Evolutionary conservation across 495 filamentous ascomycete species (phyloP).

Genomic region (Hypoxylon subgilvum): DNA sequence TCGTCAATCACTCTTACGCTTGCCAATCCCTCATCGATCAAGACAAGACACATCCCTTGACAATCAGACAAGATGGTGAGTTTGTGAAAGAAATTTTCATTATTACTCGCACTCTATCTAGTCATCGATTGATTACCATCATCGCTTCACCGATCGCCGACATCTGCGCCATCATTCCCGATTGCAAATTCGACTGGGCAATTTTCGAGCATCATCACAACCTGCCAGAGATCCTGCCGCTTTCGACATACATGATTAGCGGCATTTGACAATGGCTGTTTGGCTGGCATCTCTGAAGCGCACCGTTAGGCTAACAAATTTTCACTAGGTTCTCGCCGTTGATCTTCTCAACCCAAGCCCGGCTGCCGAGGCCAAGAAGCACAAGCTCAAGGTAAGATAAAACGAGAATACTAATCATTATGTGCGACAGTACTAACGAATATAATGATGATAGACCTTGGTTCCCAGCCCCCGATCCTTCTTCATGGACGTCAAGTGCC

Average conservation of each 20-base stretch:
- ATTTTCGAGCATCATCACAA: not conserved
- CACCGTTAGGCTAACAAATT: slow-evolving; percentile 46
- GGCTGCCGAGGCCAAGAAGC: slow-evolving; percentile 93
- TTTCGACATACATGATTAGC: not conserved
- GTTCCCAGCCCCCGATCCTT: slow-evolving; percentile 96
- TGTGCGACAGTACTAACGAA: not conserved
- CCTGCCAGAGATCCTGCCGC: not conserved
- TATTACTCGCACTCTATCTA: slow-evolving; percentile 26
- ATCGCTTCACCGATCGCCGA: slow-evolving; percentile 16
- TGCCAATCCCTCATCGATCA: slow-evolving; percentile 51
- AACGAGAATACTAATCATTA: not conserved
- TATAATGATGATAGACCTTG: slow-evolving; percentile 65
- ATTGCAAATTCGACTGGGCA: not conserved
- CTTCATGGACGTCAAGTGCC: slow-evolving; percentile 99
- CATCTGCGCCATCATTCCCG: not conserved
- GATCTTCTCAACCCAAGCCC: slow-evolving; percentile 98
- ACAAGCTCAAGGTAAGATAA: slow-evolving; percentile 95
- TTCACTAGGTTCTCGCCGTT: slow-evolving; percentile 94
- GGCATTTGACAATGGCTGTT: slow-evolving; percentile 1
- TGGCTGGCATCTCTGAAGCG: slow-evolving; percentile 3
- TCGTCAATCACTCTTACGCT: slow-evolving; percentile 53
- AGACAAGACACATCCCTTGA: slow-evolving; percentile 33
- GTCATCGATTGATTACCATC: slow-evolving; percentile 1
- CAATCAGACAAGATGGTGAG: slow-evolving; percentile 67
- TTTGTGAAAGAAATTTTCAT: slow-evolving; percentile 29